Conservation (phyloP, 2,329 filamentous ascomycete species). For the Escovopsis sp. region DNA sequence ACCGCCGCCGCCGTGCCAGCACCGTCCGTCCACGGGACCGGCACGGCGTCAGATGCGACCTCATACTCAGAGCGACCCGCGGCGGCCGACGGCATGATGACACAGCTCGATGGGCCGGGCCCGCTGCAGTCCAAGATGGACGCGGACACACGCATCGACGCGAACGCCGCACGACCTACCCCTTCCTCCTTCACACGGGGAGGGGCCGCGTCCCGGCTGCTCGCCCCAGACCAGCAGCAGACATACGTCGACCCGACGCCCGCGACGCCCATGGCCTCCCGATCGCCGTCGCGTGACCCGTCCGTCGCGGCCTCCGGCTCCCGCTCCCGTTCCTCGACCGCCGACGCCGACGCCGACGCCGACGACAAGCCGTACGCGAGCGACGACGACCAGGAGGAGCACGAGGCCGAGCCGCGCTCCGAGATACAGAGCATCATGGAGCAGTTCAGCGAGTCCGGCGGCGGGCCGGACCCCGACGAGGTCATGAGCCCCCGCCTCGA, state of each 20-base stretch:
- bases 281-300: slow-evolving; percentile 44
- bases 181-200: no score
- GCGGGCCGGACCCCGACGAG: slow-evolving; percentile 59
- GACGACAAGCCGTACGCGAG: slow-evolving; percentile 43
- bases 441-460: slow-evolving; percentile 68
- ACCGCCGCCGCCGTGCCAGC: slow-evolving; percentile 3
- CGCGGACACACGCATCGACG: not conserved
- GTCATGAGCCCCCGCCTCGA: slow-evolving; percentile 87
- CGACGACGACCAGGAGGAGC: slow-evolving; percentile 38
- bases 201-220: slow-evolving; percentile 22
- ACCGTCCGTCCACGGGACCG: slow-evolving; percentile 3
- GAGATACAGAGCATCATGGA: slow-evolving; percentile 98
- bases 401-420: slow-evolving; percentile 53
- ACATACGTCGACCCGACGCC: slow-evolving; percentile 44
- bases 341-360: slow-evolving; percentile 16
- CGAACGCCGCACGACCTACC: not conserved
- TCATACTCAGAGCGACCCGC: not conserved
- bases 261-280: slow-evolving; percentile 38
- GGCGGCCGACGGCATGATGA: not conserved
- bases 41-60: slow-evolving; percentile 6
- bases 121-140: not conserved
- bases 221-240: slow-evolving; percentile 31
- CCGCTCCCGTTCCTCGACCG: slow-evolving; percentile 34
- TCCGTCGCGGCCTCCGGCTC: slow-evolving; percentile 35
- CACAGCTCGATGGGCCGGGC: not conserved